Base-by-base conservation (phyloP, 2,329 filamentous ascomycete species). In the Aspergillus carbonarius region DNA sequence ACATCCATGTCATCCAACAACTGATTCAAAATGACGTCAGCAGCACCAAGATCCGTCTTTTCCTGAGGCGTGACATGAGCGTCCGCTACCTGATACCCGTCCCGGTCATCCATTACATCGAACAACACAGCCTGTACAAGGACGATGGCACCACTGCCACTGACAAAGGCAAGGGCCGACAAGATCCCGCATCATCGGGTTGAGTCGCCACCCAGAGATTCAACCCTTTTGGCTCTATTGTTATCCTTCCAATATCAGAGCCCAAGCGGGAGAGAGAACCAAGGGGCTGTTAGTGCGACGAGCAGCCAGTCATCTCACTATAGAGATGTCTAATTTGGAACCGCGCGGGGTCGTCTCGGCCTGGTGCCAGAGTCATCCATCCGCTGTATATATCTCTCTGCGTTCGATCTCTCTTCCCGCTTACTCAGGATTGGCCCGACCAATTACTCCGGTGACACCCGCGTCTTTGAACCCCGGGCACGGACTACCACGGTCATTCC, bases 1-100 rank as follows among this genome's bases (percentile, higher is more conserved):
- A 96, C 66, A 89, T 96, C 61, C 88, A 91, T 70, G 89, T 96
- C 55, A 93, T 96, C 63, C 89, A 91, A 57, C 91, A 96, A 75
- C 84, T 96, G 53, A 93, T 96, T 50, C 87, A 91, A 64, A 93
- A 93, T 74, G 90, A 95, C 67, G 88, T 95, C 60, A 92, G 88
- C 68, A 92, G 88, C 62, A 88, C 85, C 59, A 88, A 96, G 78
- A 93, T 96, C 60, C 86, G 93, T 42, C 79, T 96, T 3, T 91
- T 96, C 71, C 74, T 93, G 34, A 85, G 89, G 69, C 84, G 89
- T 68, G 87, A 92, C 63, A 90, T 95, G 87, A 92, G 88, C 66
- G 90, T 96, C 50, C 85, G 90, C 63, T 93, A 93, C 70, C 71
- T 86, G 27, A 88, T 91, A 34, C 91, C 91, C 0, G 85, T 88